A percentile compares a stretch with the other conserved stretches of the same genome.
Conservation (phyloP, 768 basidiomycete species). For the Scleroderma bovista region DNA sequence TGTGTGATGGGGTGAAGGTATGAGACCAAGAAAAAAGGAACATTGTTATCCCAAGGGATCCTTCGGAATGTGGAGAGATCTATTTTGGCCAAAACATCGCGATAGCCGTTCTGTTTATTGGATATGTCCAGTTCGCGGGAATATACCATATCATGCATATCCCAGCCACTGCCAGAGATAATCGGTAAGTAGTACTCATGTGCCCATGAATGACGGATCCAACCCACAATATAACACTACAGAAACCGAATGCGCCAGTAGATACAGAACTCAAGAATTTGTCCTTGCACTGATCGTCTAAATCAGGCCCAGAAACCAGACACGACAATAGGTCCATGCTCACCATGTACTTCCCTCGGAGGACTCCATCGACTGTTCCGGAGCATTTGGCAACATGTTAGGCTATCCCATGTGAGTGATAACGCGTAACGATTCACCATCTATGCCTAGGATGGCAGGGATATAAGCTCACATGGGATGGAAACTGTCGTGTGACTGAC, state of each 20-base stretch:
- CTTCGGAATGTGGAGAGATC: conserved; percentile 85
- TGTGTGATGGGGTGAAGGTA: conserved; percentile 86
- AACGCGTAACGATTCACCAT: conserved; percentile 56
- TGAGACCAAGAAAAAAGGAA: conserved; percentile 89
- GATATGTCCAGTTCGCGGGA: conserved; percentile 83
- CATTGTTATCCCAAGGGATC: conserved; percentile 87
- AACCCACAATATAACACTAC: conserved; percentile 84
- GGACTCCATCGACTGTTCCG: conserved; percentile 77
- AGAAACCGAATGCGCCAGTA: conserved; percentile 82
- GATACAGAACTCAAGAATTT: conserved; percentile 84
- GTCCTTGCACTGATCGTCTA: conserved; percentile 61
- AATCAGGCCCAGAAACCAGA: conserved; percentile 6
- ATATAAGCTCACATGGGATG: conserved; percentile 1
- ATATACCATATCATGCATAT: conserved; percentile 87
- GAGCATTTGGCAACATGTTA: conserved; percentile 5
- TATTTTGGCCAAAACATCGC: conserved; percentile 80
- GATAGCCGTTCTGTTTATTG: conserved; percentile 88
- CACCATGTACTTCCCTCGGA: conserved; percentile 94
- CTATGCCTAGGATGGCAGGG: conserved; percentile 41
- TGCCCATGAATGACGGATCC: not conserved
- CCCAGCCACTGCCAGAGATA: conserved; percentile 63
- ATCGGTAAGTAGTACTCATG: conserved; percentile 1
- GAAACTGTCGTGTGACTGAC: conserved; percentile 37
- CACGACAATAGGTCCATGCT: conserved; percentile 5
- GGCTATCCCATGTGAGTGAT: conserved; percentile 1